Percentiles rank a stretch among this genome's conserved stretches.
Conservation (phyloP, 805 yeast species). For the Cyberlindnera mrakii region DNA sequence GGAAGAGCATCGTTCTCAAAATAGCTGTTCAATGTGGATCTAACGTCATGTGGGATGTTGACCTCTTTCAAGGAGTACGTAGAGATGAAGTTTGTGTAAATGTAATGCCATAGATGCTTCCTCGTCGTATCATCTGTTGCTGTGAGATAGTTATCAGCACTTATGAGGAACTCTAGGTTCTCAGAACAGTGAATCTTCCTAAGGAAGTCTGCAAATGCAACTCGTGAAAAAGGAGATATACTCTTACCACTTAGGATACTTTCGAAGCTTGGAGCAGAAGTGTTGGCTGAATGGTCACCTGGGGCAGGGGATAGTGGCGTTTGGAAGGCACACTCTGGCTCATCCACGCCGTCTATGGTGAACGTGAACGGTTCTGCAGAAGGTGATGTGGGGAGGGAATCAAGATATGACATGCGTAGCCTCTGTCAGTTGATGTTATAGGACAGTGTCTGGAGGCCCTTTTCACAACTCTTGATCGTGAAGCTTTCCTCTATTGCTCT, state of each 20-base stretch:
- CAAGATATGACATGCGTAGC: not conserved
- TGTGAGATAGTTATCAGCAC: constrained; percentile 15
- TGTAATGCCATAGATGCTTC: constrained; percentile 16
- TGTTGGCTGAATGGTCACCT: constrained; percentile 4
- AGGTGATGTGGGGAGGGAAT: not conserved
- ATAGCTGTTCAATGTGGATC: constrained; percentile 6
- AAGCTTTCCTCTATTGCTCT: not conserved
- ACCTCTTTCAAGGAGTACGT: constrained; percentile 33
- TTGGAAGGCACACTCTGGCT: not conserved
- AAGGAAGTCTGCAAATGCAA: constrained; percentile 20
- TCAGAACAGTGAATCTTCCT: constrained; percentile 22
- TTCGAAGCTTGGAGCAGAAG: constrained; percentile 19
- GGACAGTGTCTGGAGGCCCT: not conserved
- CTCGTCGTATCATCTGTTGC: constrained; percentile 3
- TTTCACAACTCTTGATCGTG: not conserved
- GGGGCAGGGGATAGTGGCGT: constrained; percentile 18
- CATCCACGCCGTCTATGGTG: constrained; percentile 2
- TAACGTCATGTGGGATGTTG: constrained; percentile 23
- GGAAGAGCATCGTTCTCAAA: constrained; percentile 13
- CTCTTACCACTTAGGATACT: constrained; percentile 18
- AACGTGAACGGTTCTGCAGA: constrained; percentile 1
- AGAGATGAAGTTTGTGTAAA: constrained; percentile 34
- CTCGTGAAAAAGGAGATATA: constrained; percentile 22
- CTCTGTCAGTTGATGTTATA: not conserved
- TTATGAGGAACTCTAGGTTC: constrained; percentile 22